Percentiles rank a stretch among this genome's conserved stretches.
Evolutionary conservation across 768 basidiomycete genomes (phyloP).

Genomic region (Trametes punicea): DNA sequence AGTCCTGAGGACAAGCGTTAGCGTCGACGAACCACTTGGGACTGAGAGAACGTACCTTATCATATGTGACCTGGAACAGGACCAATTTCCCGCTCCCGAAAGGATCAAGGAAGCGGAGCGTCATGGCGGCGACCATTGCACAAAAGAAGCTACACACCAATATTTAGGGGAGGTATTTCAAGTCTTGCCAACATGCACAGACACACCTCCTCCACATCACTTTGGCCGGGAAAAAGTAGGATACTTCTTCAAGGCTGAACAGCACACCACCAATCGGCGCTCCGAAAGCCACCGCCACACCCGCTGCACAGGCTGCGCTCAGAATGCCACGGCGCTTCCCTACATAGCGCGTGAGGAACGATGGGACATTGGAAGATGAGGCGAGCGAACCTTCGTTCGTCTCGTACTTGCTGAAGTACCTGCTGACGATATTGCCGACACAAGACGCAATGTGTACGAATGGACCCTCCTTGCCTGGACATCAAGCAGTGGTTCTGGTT

Average conservation of each 20-base stretch:
- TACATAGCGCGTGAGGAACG: conserved; percentile 28
- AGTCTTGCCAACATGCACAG: neutral
- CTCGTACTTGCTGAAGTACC: conserved; percentile 86
- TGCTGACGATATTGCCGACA: conserved; percentile 88
- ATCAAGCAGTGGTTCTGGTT: neutral
- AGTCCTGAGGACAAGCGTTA: conserved; percentile 52
- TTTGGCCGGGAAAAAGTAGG: conserved; percentile 96
- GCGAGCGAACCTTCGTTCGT: conserved; percentile 73
- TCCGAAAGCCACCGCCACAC: conserved; percentile 96
- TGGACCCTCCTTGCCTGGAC: conserved; percentile 63
- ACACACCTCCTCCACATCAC: conserved; percentile 91
- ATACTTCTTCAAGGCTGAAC: conserved; percentile 93
- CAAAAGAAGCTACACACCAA: conserved; percentile 82
- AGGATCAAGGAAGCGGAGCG: conserved; percentile 88
- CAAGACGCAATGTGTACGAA: conserved; percentile 94
- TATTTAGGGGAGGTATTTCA: conserved; percentile 28
- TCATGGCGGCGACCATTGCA: conserved; percentile 95
- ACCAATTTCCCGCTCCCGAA: conserved; percentile 95
- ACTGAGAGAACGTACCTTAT: conserved; percentile 48
- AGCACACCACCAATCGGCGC: conserved; percentile 93
- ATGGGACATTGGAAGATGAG: neutral
- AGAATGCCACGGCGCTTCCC: conserved; percentile 93
- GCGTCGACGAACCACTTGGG: neutral
- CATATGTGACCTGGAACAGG: conserved; percentile 87
- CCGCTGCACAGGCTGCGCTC: conserved; percentile 94